Evolutionary conservation across 139 green algal genomes (phyloP), one percentile per base, ranked within the genome.

Genomic region (Ettlia oleoabundans): DNA sequence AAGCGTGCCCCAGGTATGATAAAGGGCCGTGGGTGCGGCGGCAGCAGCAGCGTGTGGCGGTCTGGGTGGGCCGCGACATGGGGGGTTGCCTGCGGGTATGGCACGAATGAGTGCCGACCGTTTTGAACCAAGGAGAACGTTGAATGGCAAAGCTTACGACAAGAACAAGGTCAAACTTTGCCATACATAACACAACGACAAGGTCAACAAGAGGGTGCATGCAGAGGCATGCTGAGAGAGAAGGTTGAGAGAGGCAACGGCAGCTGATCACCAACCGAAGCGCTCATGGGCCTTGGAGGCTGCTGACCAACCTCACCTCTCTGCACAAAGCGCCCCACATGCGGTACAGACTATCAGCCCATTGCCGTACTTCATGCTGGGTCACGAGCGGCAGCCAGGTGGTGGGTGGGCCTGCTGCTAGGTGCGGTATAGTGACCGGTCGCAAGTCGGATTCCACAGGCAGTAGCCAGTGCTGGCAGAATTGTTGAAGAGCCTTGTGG

Each of bases 1-100:
- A 98, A 97, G 26, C 96, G 76, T 51, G 94, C 91, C 0, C 95
- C 96, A 0, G 95, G 91, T 0, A 98, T 82, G 13, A 98, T 76
- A 5, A 93, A 90, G 6, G 84, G 81, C 35, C 92, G 53, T 0
- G 93, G 92, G 76, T 96, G 85, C 3, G 89, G 82, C 47, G 98
- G 85, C 61, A 98, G 87, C 58, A 98, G 84, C 67, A 98, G 89
- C 18, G 90, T 90, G 86, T 91, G 88, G 41, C 74, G 63, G 22
- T 84, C 52, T 22, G 84, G 81, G n/a, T 84, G 64, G 1, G 68
- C 61, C 13, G 41, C 42, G 41, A 84, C 87, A 33, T 21, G 52
- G 8, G 53, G 65, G 1, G 52, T 24, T 0, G 68, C 64, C 63
- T 81, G 75, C 53, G 10, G 47, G 52, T 7, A 32, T 69, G 62